Base-by-base conservation (phyloP, 2,329 filamentous ascomycete genomes). In the Fusarium gaditjirri region DNA sequence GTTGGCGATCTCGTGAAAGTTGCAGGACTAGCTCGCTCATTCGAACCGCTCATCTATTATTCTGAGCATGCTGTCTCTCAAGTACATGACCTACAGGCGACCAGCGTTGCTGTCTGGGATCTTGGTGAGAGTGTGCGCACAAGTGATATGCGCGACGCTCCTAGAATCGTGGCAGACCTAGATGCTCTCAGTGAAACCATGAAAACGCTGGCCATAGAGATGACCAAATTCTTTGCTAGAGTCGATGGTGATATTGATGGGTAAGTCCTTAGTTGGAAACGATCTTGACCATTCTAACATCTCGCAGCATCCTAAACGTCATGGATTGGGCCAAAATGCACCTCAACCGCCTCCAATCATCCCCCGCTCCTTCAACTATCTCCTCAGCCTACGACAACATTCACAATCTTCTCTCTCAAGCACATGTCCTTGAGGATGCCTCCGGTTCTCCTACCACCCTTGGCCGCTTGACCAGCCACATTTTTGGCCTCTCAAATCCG, bases 241-340 rank as follows among this genome's bases (percentile, higher is more conserved):
- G 94, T 98, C 17, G 94, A 98, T 76, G 93, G 94, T 31, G 95
- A 98, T 78, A 93, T 98, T 75, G 95, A 98, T 79, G 92, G 88
- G 89, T 91, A 84, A 75, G 84, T 82, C 25, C 11, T 23, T 42
- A 19, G 21, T 47, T 56, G 10, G n/a, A 25, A n/a, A 14, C 39
- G 3, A 13, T 33, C 17, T 38, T 14, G 25, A 36, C 59, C 8
- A 47, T 25, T 72, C 71, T 75, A 58, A 72, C 57, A 54, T 25
- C 21, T 41, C 43, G 49, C 77, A 92, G 92, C 67, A 97, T 98
- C 74, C 87, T 98, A 39, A 92, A 96, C 68, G 94, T 97, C 56
- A 98, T 98, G 94, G 94, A 97, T 79, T 98, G 95, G 95, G 93
- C 94, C 19, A 92, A 92, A 78, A 91, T 94, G 72, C 94, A 98